Percentiles rank a stretch among this genome's conserved stretches.
Evolutionary conservation across 768 basidiomycete species (phyloP).

Genomic region (Calocera cornea): DNA sequence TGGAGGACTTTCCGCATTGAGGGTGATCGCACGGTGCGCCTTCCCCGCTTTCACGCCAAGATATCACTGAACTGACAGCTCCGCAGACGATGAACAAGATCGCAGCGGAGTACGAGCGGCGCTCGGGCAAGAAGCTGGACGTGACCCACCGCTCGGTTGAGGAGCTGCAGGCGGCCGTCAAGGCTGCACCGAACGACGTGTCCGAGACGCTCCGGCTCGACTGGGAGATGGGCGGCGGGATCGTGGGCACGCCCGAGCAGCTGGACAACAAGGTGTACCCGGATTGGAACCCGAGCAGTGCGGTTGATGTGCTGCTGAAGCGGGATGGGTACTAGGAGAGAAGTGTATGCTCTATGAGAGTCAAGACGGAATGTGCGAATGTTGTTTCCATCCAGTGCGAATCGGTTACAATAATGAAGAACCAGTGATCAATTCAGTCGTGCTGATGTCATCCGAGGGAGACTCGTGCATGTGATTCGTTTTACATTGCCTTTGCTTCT

Average conservation of each 20-base stretch:
- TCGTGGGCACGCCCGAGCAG: background rate
- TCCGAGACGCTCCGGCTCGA: background rate
- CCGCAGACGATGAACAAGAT: constrained; percentile 13
- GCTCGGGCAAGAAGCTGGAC: constrained; percentile 13
- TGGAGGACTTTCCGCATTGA: background rate
- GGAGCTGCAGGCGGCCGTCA: constrained; percentile 11
- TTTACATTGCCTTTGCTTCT: no score
- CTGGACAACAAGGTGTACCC: background rate
- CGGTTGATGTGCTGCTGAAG: background rate
- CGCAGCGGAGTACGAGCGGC: constrained; percentile 11
- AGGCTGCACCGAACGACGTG: constrained; percentile 1
- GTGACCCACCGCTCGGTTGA: constrained; percentile 6
- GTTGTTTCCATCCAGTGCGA: no score
- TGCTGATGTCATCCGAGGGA: no score
- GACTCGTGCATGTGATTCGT: no score
- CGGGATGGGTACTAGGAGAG: background rate
- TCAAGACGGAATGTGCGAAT: no score
- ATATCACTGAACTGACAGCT: background rate
- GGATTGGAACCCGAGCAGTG: background rate
- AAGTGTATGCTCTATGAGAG: background rate
- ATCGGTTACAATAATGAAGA: no score
- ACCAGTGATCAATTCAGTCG: no score
- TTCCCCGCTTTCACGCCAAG: background rate
- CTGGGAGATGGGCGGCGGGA: background rate
- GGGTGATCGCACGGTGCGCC: background rate